Evolutionary conservation across 495 filamentous ascomycete genomes (phyloP), one percentile per base, ranked within the genome.

Genomic region (Penicillium silybi): DNA sequence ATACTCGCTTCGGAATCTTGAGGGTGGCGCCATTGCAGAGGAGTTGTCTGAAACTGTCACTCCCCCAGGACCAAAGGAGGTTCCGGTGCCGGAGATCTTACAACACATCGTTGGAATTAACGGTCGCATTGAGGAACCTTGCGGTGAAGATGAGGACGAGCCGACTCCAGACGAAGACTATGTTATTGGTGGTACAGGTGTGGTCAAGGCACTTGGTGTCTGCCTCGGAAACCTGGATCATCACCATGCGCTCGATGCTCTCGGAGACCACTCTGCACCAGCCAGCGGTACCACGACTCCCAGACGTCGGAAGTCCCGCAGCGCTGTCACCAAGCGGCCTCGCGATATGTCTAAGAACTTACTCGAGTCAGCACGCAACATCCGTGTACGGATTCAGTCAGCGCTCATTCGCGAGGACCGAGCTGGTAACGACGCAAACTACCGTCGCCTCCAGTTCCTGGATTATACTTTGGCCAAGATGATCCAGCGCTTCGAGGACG

Each of bases 341-440:
- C 91, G 89, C 61, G 88, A 92, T 57, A 95, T 96, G 83, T 92
- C 89, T 17, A 96, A 89, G 74, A 90, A 90, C 59, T 66, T 98
- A 45, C 73, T 98, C 48, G 76, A 80, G 44, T 89, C 86, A 45
- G 93, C 93, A 5, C 80, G 93, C 38, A 95, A 92, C 70, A 96
- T 97, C 54, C 81, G 90, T 47, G 77, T 78, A 23, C 74, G 92
- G 35, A 77, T 98, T 38, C 90, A 96, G 60, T 87, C 90, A 10
- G 92, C 92, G 13, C 75, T 98, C 48, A 76, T 83, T 25, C 89
- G 87, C 63, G 85, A 88, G 62, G 88, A 89, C 20, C 80, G 75
- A 59, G 76, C 77, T 45, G 81, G 71, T 49, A 85, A 79, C 71
- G 84, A 86, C 51, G 72, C 83, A 57, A 86, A 84, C 54, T 91